phyloP scores from a whole-genome alignment of 441 rosid species.

The Arabidopsis lyrata region DNA sequence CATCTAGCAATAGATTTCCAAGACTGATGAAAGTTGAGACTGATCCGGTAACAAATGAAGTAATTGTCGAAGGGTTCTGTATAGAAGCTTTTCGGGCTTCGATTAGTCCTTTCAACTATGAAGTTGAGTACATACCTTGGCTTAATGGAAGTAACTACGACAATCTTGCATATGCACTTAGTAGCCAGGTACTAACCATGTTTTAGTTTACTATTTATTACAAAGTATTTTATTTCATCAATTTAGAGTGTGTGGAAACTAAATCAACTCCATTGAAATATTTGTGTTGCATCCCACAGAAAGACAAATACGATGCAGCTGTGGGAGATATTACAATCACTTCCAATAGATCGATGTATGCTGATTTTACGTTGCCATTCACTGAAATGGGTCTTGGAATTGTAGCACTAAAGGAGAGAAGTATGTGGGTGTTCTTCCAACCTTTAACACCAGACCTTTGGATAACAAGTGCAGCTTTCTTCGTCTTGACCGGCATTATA shows the following conservation, averaged over 20 bases:
- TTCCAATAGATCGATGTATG: slow-evolving; percentile 39
- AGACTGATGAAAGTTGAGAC: slow-evolving; percentile 33
- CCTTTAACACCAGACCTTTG: slow-evolving; percentile 53
- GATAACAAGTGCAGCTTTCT: slow-evolving; percentile 47
- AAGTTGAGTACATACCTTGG: slow-evolving; percentile 34
- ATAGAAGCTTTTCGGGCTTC: slow-evolving; percentile 47
- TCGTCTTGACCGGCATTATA: slow-evolving; percentile 46
- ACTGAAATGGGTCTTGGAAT: slow-evolving; percentile 51
- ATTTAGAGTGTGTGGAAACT: neutral
- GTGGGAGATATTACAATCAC: slow-evolving; percentile 62
- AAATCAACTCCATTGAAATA: neutral
- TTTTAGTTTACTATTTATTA: neutral
- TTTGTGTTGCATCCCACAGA: slow-evolving; percentile 22
- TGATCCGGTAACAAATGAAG: slow-evolving; percentile 29
- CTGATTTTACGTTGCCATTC: slow-evolving; percentile 55
- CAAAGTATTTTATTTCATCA: neutral
- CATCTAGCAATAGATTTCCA: slow-evolving; percentile 38
- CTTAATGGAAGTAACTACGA: slow-evolving; percentile 38
- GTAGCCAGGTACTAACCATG: slow-evolving; percentile 40
- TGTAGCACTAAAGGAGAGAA: slow-evolving; percentile 43
- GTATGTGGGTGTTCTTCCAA: slow-evolving; percentile 54
- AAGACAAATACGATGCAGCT: slow-evolving; percentile 49
- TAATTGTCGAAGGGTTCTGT: slow-evolving; percentile 42
- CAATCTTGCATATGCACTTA: slow-evolving; percentile 38
- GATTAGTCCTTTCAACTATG: slow-evolving; percentile 33